These are phyloP conservation scores for Mimosa bimucronata DNA, from an alignment of 306 rosid genomes.

Conservation along the genomic window DNA sequence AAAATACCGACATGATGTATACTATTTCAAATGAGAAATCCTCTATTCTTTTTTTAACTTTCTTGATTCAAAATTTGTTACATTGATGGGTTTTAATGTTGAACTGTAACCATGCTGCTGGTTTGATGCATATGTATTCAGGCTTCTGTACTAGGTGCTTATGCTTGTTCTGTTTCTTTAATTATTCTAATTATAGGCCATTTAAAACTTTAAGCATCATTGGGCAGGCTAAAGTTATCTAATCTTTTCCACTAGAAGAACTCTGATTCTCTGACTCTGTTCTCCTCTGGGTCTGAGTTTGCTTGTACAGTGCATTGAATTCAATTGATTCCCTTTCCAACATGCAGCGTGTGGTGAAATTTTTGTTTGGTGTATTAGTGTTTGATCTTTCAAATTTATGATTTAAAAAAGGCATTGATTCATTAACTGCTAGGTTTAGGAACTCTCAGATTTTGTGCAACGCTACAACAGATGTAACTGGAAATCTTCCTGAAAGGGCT, in stretches of 20 bases:
- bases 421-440: conserved; percentile 47
- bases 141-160: background rate
- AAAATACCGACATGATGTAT: conserved; percentile 15
- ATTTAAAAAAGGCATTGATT: conserved; percentile 21
- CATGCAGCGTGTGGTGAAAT: background rate
- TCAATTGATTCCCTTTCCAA: background rate
- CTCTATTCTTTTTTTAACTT: background rate
- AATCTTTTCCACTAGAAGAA: background rate
- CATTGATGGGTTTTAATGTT: conserved; percentile 8
- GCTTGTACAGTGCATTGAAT: conserved; percentile 12
- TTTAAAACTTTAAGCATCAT: conserved; percentile 24
- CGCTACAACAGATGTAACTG: conserved; percentile 62
- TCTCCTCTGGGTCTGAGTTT: conserved; percentile 9
- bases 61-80: conserved; percentile 15
- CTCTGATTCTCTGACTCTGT: conserved; percentile 8
- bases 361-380: conserved; percentile 22
- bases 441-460: conserved; percentile 60
- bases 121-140: background rate
- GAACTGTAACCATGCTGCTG: background rate
- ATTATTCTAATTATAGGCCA: background rate
- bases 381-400: conserved; percentile 25
- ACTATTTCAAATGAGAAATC: background rate
- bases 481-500: conserved; percentile 58
- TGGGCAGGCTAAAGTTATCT: conserved; percentile 7
- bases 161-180: background rate